Evolutionary conservation across 768 basidiomycete genomes (phyloP), one percentile per base, ranked within the genome.

Genomic region (Pisolithus sp.): DNA sequence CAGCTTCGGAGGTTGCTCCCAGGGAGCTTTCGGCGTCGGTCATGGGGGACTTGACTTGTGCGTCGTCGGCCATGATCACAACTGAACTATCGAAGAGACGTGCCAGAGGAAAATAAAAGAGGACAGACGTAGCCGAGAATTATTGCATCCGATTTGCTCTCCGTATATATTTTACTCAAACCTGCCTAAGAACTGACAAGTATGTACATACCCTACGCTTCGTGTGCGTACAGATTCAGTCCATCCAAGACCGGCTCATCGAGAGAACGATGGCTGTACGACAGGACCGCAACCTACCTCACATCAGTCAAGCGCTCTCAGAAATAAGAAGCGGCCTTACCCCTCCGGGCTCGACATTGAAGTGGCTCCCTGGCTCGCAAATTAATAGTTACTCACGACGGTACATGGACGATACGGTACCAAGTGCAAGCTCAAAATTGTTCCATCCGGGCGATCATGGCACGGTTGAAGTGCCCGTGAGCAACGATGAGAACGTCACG

Each of bases 401-500:
- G 37, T 23, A 28, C n/a, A 44, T 7, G 44, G 12, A 36, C 20
- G 13, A 13, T 15, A 46, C 60, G 71, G 12, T 68, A 81, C 83
- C 84, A 36, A 80, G 67, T 10, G 66, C 65, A 21, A 90, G 71
- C 3, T 82, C 81, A 59, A 89, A 80, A 23, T 77, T 69, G 55
- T 88, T 80, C 92, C 92, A 95, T 44, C n/a, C 92, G 85, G 13
- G 89, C 73, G 49, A 93, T 86, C 59, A 92, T 73, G 44, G 79
- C 78, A 38, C 87, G 80, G 49, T 79, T 89, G 66, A 82, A 81
- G 67, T 93, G 87, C 1, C 88, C 93, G 67, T 97, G 94, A 1
- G 92, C 89, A 53, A 97, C 82, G 61, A 98, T 86, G 53, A 94
- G 77, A 9, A 93, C 85, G 59, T 96, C 92, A 20, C 87, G 79